A percentile compares a stretch with the other conserved stretches of the same genome.
Conservation (phyloP, 2,329 filamentous ascomycete species). For the Trichophyton schoenleinii region DNA sequence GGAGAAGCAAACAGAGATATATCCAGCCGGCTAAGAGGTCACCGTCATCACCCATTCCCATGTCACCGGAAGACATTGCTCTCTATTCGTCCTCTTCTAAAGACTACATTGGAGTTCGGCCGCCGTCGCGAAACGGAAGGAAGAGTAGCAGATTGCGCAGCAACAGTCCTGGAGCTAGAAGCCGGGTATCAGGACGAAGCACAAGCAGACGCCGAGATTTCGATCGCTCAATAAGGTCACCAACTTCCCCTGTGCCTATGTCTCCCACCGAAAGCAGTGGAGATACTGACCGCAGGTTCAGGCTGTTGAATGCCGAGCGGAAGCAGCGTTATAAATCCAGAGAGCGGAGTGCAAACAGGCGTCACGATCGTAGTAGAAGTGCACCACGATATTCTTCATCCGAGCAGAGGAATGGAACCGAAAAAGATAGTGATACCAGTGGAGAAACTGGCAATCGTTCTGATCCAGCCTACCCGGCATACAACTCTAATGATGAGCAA, state of each 20-base stretch:
- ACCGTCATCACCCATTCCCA: slow-evolving; percentile 81
- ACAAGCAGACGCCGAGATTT: slow-evolving; percentile 50
- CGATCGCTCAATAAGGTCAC: slow-evolving; percentile 53
- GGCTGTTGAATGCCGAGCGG: slow-evolving; percentile 33
- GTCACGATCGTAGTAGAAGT: slow-evolving; percentile 35
- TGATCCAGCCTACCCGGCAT: background rate
- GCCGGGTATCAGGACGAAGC: slow-evolving; percentile 35
- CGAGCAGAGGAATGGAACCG: slow-evolving; percentile 25
- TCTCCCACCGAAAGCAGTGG: slow-evolving; percentile 39
- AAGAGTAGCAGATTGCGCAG: slow-evolving; percentile 29
- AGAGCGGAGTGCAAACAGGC: slow-evolving; percentile 32
- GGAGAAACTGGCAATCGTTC: background rate
- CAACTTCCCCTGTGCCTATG: slow-evolving; percentile 69
- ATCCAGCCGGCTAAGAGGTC: slow-evolving; percentile 71
- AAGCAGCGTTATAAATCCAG: slow-evolving; percentile 35
- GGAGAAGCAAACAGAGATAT: slow-evolving; percentile 52
- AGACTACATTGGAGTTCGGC: background rate
- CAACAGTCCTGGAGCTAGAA: slow-evolving; percentile 24
- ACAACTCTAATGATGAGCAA: background rate
- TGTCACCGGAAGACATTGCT: slow-evolving; percentile 74
- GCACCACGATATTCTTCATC: slow-evolving; percentile 35
- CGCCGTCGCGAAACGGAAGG: slow-evolving; percentile 23
- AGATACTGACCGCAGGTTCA: slow-evolving; percentile 50
- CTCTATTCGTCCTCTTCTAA: slow-evolving; percentile 26
- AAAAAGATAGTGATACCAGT: background rate